phyloP scores from a whole-genome alignment of 768 basidiomycete species.

The Asterophora parasitica region DNA sequence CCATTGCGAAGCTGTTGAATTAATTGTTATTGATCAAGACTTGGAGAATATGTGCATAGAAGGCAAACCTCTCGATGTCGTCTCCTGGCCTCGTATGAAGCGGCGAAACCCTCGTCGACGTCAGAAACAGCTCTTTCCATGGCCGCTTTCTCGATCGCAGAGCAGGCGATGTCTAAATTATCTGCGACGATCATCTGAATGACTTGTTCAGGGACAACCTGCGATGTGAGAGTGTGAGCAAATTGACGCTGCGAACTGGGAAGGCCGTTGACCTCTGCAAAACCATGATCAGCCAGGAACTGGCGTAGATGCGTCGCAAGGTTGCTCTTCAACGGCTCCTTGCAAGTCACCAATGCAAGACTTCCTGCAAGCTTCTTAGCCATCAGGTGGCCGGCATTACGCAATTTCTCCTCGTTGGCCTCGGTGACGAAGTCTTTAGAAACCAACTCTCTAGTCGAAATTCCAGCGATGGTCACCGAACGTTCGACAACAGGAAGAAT shows the following conservation, averaged over 20 bases:
- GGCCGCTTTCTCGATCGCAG: constrained; percentile 93
- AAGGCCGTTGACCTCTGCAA: constrained; percentile 59
- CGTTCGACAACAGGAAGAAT: constrained; percentile 97
- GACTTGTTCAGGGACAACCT: constrained; percentile 74
- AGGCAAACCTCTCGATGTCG: constrained; percentile 76
- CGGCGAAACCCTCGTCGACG: constrained; percentile 83
- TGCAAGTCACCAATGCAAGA: constrained; percentile 95
- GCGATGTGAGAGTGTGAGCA: not conserved
- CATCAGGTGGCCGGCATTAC: constrained; percentile 92
- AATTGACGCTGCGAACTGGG: not conserved
- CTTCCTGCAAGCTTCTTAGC: constrained; percentile 96
- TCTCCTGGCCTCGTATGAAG: constrained; percentile 78
- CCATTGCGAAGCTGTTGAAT: constrained; percentile 50
- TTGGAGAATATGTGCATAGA: not conserved
- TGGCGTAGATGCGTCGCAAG: constrained; percentile 85
- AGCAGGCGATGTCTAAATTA: constrained; percentile 90
- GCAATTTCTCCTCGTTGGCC: constrained; percentile 82
- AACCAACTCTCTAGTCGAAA: constrained; percentile 93
- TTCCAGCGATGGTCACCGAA: constrained; percentile 97
- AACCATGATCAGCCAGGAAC: constrained; percentile 80
- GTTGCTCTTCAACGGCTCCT: constrained; percentile 92
- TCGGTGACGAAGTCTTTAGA: constrained; percentile 96
- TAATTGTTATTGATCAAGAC: not conserved
- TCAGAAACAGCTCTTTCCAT: constrained; percentile 94
- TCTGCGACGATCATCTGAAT: constrained; percentile 79